These are phyloP conservation scores for Medicago arabica DNA, from an alignment of 306 rosid species.

Conservation along the genomic window DNA sequence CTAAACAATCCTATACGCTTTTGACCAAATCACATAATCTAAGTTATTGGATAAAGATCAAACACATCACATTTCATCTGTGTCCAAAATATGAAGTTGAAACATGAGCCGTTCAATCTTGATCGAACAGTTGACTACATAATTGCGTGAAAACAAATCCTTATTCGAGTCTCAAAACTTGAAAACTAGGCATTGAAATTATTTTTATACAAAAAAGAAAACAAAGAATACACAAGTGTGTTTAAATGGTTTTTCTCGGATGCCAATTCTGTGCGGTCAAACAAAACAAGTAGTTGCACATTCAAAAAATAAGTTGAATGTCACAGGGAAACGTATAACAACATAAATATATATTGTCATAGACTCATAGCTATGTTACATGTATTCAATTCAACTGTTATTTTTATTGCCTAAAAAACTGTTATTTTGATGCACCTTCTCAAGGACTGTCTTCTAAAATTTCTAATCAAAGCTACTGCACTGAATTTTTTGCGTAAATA, in stretches of 20 bases:
- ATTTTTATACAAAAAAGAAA: not conserved
- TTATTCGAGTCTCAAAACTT: not conserved
- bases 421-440: not conserved
- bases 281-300: not conserved
- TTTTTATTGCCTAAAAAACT: too few species aligned
- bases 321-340: not conserved
- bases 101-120: not conserved
- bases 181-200: not conserved
- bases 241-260: not conserved
- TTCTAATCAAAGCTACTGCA: not conserved
- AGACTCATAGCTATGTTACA: not conserved
- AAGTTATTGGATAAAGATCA: not conserved
- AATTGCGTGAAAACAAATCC: not conserved
- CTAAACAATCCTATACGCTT: too few species aligned
- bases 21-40: too few species aligned
- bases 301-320: not conserved
- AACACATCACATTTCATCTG: not conserved
- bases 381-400: too few species aligned
- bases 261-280: not conserved
- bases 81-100: not conserved
- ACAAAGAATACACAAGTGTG: not conserved
- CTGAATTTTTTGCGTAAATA: not conserved
- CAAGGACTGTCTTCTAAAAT: not conserved
- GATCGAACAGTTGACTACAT: not conserved
- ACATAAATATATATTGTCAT: slow-evolving; percentile 1